Base-by-base conservation (phyloP, 148 eudicot genomes). In the Beta vulgaris region DNA sequence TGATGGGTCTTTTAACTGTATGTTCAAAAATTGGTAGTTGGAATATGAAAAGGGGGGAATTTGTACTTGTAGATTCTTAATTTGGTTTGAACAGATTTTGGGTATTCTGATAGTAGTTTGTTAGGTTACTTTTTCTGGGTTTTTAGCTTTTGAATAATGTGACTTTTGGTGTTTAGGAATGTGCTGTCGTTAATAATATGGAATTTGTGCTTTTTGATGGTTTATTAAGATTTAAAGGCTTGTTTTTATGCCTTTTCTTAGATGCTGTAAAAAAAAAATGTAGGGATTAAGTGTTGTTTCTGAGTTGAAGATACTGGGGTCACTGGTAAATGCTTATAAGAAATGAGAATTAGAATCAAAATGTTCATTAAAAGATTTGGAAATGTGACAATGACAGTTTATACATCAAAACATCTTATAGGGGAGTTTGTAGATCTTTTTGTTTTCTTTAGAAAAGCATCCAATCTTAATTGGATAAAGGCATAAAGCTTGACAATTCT, bases 121-220 rank as follows among this genome's bases (percentile, higher is more conserved):
- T 42, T 74, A 74, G 74, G 67, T 78, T 75, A 42, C 79, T 35
- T 57, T 42, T 53, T 69, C 14, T 37, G 75, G 71, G 73, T 23
- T 69, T 66, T 44, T 68, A 1, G 14, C 4, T 48, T 21, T 39
- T 71, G n/a, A n/a, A n/a, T 49, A 60, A 31, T 40, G 76, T 36
- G 40, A 21, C 18, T 51, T 43, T 72, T 48, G 25, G 35, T 71
- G 10, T 14, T 1, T 73, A 37, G 59, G 68, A 14, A 37, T 78
- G 43, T 68, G 66, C 39, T 68, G 40, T 42, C 7, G 31, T 2
- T n/a, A 4, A 11, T 43, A 14, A 4, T 39, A 10, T 62, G 26
- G 26, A 65, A 65, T n/a, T 19, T 65, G 36, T 65, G 71, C 63
- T 65, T 63, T 75, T 58, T 65, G 63, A 66, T 65, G 46, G 5